Evolutionary conservation across 805 yeast species (phyloP).

Genomic region (Starmerella floris): DNA sequence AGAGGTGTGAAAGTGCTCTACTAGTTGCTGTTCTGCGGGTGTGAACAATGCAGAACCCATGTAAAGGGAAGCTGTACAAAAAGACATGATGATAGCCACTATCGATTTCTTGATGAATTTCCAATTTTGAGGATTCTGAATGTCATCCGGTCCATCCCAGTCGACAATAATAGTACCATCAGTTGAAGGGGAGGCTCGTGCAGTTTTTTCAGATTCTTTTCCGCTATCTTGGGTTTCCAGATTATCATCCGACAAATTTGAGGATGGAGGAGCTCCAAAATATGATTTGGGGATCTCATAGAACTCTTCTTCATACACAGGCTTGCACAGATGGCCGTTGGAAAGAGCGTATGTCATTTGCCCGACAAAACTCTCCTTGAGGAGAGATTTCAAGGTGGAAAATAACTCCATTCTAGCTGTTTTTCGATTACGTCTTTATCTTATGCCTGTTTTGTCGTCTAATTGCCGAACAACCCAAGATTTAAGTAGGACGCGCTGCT

Average conservation of each 20-base stretch:
- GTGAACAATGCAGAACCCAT: conserved; percentile 49
- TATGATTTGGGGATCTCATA: not conserved
- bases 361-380: not conserved
- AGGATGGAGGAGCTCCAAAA: too few species aligned
- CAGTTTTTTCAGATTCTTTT: too few species aligned
- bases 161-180: conserved; percentile 19
- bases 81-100: conserved; percentile 31
- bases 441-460: too few species aligned
- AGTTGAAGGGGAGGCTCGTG: too few species aligned
- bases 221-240: too few species aligned
- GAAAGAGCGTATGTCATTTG: not conserved
- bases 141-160: conserved; percentile 27
- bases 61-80: conserved; percentile 42
- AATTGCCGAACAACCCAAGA: too few species aligned
- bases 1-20: conserved; percentile 31
- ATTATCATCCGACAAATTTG: not conserved
- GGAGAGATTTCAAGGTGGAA: not conserved
- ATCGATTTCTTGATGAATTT: conserved; percentile 31
- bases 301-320: not conserved
- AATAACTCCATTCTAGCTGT: too few species aligned
- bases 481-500: too few species aligned
- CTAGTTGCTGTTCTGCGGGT: conserved; percentile 38
- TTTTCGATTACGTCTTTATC: too few species aligned
- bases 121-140: conserved; percentile 45
- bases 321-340: not conserved